Conservation (phyloP, 805 yeast genomes). For the Lipomyces starkeyi region DNA sequence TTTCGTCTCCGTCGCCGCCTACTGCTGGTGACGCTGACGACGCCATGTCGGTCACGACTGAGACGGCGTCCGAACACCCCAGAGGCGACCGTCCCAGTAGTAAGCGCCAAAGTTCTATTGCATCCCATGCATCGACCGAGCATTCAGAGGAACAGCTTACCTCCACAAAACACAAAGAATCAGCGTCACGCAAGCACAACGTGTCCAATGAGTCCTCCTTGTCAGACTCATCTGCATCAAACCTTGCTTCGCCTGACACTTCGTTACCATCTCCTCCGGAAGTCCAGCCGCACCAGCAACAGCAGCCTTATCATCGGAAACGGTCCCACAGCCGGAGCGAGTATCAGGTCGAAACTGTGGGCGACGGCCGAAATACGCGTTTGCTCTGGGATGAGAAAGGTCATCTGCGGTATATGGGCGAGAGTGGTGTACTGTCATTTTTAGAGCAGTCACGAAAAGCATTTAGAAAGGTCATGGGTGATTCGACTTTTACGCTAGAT, state of each 20-base stretch:
- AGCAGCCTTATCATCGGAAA: constrained; percentile 28
- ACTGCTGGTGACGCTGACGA: constrained; percentile 6
- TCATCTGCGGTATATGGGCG: constrained; percentile 51
- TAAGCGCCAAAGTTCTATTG: constrained; percentile 8
- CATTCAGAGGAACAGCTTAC: neutral
- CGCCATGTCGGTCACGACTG: constrained; percentile 14
- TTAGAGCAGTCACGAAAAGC: constrained; percentile 51
- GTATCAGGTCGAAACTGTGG: constrained; percentile 31
- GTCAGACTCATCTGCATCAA: constrained; percentile 2
- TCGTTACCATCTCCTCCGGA: constrained; percentile 26
- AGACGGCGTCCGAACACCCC: constrained; percentile 4
- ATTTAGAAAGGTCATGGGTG: constrained; percentile 46
- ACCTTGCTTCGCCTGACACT: constrained; percentile 25
- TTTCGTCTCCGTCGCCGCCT: constrained; percentile 29
- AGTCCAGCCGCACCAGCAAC: constrained; percentile 33
- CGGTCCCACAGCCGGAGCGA: constrained; percentile 30
- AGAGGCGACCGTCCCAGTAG: neutral
- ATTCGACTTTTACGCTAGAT: constrained; percentile 49
- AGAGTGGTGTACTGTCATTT: constrained; percentile 52
- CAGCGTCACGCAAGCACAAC: neutral
- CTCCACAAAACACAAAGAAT: neutral
- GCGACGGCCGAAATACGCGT: constrained; percentile 40
- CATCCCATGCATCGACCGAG: constrained; percentile 5
- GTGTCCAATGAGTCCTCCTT: neutral
- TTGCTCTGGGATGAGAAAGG: constrained; percentile 50